Percentiles rank a stretch among this genome's conserved stretches.
These are phyloP conservation scores for Colletotrichum acutatum DNA, from an alignment of 2,329 filamentous ascomycete species.

Conservation along the genomic window DNA sequence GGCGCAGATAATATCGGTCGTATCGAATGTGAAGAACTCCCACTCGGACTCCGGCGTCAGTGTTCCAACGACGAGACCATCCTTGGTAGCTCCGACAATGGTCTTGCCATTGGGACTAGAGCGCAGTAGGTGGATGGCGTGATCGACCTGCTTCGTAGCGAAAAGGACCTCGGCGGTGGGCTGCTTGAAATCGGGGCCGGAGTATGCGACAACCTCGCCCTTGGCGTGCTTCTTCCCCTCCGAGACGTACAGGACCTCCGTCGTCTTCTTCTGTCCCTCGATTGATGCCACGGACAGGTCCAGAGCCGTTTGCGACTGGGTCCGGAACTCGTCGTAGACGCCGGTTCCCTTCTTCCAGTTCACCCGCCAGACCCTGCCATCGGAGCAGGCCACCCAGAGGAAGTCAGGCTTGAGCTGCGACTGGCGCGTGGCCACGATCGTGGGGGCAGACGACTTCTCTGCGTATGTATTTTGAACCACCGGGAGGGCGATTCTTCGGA, in stretches of 20 bases:
- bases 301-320: constrained; percentile 55
- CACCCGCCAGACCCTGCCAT: constrained; percentile 66
- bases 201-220: constrained; percentile 58
- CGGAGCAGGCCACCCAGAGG: constrained; percentile 70
- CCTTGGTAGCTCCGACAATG: constrained; percentile 55
- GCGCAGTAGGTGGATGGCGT: constrained; percentile 55
- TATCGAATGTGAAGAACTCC: constrained; percentile 68
- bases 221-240: constrained; percentile 26
- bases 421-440: constrained; percentile 55
- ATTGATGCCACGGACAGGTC: constrained; percentile 57
- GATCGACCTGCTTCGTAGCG: constrained; percentile 47
- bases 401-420: constrained; percentile 54
- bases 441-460: constrained; percentile 41
- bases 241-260: constrained; percentile 54
- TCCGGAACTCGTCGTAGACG: constrained; percentile 53
- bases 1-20: constrained; percentile 72
- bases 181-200: constrained; percentile 43
- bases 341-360: constrained; percentile 66
- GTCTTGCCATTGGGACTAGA: constrained; percentile 65
- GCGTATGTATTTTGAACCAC: constrained; percentile 39
- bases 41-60: constrained; percentile 53
- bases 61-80: constrained; percentile 71
- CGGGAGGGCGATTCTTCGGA: constrained; percentile 74
- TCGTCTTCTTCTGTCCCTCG: constrained; percentile 44
- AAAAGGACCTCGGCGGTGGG: constrained; percentile 49